Evolutionary conservation across 2,329 filamentous ascomycete species (phyloP), one percentile per base, ranked within the genome.

Genomic region (Diaporthe caulivora): DNA sequence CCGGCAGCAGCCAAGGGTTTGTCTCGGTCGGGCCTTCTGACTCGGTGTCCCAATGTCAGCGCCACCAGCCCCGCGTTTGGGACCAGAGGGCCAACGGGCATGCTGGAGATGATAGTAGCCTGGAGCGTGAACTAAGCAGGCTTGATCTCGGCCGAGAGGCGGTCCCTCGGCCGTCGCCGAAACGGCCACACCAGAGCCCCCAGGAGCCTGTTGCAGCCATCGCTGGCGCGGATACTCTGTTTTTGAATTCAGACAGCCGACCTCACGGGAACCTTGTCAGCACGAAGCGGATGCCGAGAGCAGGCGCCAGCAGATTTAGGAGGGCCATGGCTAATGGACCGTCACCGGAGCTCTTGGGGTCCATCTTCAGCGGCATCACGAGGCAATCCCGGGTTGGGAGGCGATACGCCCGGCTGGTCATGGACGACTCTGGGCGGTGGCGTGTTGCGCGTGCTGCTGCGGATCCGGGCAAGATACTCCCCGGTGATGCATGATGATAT

Each of bases 361-460:
- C 68, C 15, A 73, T 73, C 31, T 71, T 71, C 21, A 21, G 42
- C 3, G 54, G 62, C 9, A 57, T 69, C n/a, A 47, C 60, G 17
- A 69, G 3, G 47, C n/a, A 37, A n/a, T 24, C 64, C 49, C 26
- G 62, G 1, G 31, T 10, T 7, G 58, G 71, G 11, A 68, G 31
- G 44, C 57, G 47, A 31, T 55, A 55, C 40, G 68, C 74, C 21
- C 44, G n/a, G 44, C 37, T 75, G 37, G n/a, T 17, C 6, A 69
- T 75, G 60, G 68, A 71, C 26, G 67, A 64, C 21, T 57, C 60
- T 53, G 67, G 73, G 21, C 68, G 73, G 10, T 75, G 73, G 73
- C 67, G 71, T 26, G 44, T 75, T 21, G 68, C 54, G 37, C 29
- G 67, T 15, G 24, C 24, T 15, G 24, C 24, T 42, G 53, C 40